Conservation (phyloP, 495 filamentous ascomycete genomes). For the Bryoglossum gracile region DNA sequence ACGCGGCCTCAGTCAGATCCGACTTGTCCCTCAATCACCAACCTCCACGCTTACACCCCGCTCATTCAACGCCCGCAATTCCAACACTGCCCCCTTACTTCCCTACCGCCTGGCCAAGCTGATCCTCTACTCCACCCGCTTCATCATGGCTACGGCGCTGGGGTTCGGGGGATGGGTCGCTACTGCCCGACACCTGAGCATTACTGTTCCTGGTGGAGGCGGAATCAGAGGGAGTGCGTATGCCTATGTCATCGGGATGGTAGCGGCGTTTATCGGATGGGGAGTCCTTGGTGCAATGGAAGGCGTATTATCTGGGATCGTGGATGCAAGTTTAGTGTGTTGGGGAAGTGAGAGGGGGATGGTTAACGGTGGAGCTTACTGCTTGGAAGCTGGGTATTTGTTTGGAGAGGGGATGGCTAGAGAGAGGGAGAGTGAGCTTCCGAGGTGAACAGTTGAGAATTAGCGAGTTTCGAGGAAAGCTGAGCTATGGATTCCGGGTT, state of each 20-base stretch:
- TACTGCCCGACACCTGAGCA: constrained; percentile 63
- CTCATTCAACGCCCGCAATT: constrained; percentile 41
- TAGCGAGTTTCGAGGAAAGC: not conserved
- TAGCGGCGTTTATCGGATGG: constrained; percentile 92
- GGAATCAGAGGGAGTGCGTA: constrained; percentile 77
- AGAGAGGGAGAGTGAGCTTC: constrained; percentile 5
- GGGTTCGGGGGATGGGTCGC: constrained; percentile 98
- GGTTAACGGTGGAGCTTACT: constrained; percentile 67
- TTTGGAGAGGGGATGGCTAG: constrained; percentile 50
- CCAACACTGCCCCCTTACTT: constrained; percentile 38
- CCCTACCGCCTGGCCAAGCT: constrained; percentile 88
- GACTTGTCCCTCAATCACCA: constrained; percentile 50
- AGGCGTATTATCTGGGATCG: constrained; percentile 81
- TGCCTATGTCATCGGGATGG: constrained; percentile 86
- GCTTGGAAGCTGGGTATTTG: constrained; percentile 75
- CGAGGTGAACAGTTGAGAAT: not conserved
- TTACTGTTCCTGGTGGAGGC: constrained; percentile 40
- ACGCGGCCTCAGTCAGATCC: constrained; percentile 66
- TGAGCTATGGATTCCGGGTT: no score
- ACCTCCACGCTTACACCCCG: constrained; percentile 56
- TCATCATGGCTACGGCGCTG: constrained; percentile 80
- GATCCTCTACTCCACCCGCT: constrained; percentile 80
- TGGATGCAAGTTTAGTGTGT: constrained; percentile 88
- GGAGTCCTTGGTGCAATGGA: constrained; percentile 92
- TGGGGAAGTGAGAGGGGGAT: constrained; percentile 82